A percentile compares a stretch with the other conserved stretches of the same genome.
These are phyloP conservation scores for Allodekkera sacchari DNA, from an alignment of 805 yeast genomes.

Conservation along the genomic window DNA sequence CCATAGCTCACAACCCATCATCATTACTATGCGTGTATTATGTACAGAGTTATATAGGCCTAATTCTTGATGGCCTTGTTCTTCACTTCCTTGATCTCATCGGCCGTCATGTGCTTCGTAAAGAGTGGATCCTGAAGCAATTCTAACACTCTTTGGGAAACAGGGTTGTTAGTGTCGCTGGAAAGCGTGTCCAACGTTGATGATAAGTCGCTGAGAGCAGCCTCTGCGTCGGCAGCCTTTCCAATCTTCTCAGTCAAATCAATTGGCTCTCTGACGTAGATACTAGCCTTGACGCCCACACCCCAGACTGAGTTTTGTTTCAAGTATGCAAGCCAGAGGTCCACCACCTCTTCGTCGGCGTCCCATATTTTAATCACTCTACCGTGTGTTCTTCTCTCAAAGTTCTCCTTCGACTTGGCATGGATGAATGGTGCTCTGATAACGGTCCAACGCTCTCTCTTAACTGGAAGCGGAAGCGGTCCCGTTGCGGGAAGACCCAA, in stretches of 20 bases:
- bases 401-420: constrained; percentile 91
- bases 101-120: constrained; percentile 38
- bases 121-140: constrained; percentile 66
- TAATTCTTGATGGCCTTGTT: constrained; percentile 4
- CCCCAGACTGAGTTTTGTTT: constrained; percentile 72
- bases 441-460: constrained; percentile 86
- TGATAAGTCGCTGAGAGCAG: constrained; percentile 14
- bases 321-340: constrained; percentile 70
- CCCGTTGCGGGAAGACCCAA: constrained; percentile 81
- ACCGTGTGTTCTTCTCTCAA: constrained; percentile 77
- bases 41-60: too few species aligned
- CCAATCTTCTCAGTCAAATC: constrained; percentile 35
- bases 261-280: constrained; percentile 47
- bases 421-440: constrained; percentile 89
- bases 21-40: too few species aligned
- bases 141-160: constrained; percentile 61
- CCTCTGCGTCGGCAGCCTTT: constrained; percentile 14
- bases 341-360: constrained; percentile 76
- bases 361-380: constrained; percentile 73
- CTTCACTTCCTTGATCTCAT: constrained; percentile 14
- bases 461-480: constrained; percentile 58
- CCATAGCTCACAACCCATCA: too few species aligned
- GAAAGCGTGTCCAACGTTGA: constrained; percentile 17
- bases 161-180: constrained; percentile 27
- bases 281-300: constrained; percentile 72